Evolutionary conservation across 805 yeast species (phyloP).

Genomic region (Ogataea henricii): DNA sequence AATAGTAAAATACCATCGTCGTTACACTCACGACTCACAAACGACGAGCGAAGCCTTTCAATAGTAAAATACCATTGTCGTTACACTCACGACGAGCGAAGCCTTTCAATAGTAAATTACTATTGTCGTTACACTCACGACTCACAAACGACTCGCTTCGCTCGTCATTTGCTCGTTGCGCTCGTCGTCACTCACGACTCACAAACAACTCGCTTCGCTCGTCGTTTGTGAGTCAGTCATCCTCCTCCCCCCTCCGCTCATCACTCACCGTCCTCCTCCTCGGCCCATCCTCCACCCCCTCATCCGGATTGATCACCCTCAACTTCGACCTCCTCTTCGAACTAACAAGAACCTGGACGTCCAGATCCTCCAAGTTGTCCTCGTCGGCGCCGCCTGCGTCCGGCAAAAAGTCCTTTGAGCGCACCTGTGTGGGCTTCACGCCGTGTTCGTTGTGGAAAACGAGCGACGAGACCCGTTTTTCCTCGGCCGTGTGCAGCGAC

Average conservation of each 20-base stretch:
- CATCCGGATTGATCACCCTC: slow-evolving; percentile 59
- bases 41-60: too few species aligned
- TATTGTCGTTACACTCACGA: too few species aligned
- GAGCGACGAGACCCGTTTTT: slow-evolving; percentile 19
- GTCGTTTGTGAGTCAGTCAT: slow-evolving; percentile 17
- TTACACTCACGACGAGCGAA: too few species aligned
- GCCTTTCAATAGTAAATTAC: too few species aligned
- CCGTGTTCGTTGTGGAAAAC: slow-evolving; percentile 16
- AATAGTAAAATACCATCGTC: too few species aligned
- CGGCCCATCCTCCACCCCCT: slow-evolving; percentile 15
- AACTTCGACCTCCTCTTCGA: slow-evolving; percentile 62
- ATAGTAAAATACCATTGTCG: too few species aligned
- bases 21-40: too few species aligned
- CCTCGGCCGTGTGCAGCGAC: slow-evolving; percentile 6
- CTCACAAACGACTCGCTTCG: too few species aligned
- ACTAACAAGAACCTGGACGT: slow-evolving; percentile 72
- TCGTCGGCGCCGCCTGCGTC: slow-evolving; percentile 4
- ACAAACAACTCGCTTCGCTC: not conserved
- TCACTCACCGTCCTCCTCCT: slow-evolving; percentile 34
- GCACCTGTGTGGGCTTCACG: slow-evolving; percentile 15
- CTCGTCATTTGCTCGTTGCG: too few species aligned
- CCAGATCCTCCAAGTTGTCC: slow-evolving; percentile 51
- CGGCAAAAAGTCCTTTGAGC: slow-evolving; percentile 24
- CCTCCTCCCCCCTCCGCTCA: slow-evolving; percentile 24
- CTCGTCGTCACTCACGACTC: too few species aligned